These are phyloP conservation scores for Phlebopus sp. DNA, from an alignment of 1,284 basidiomycete genomes.

Conservation along the genomic window DNA sequence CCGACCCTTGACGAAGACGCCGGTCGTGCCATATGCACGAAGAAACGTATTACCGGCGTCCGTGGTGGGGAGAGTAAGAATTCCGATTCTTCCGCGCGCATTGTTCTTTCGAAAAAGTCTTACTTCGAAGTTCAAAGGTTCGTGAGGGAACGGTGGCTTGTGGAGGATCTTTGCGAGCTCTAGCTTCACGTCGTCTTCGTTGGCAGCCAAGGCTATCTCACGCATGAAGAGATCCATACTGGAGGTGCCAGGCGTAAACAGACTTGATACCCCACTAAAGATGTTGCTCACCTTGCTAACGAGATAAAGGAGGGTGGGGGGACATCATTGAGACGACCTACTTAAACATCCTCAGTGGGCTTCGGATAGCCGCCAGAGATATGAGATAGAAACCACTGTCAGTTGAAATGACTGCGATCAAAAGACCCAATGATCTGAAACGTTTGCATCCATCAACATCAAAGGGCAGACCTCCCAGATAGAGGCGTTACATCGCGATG, in stretches of 20 bases:
- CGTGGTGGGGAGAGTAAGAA: slow-evolving; percentile 32
- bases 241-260: not conserved
- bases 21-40: slow-evolving; percentile 22
- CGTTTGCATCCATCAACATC: slow-evolving; percentile 1
- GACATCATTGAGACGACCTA: too few species aligned
- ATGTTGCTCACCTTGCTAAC: slow-evolving; percentile 19
- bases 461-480: not conserved
- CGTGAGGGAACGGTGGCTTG: slow-evolving; percentile 31
- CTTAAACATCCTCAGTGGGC: not conserved
- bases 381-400: not conserved
- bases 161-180: slow-evolving; percentile 36
- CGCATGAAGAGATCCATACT: slow-evolving; percentile 38
- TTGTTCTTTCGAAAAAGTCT: slow-evolving; percentile 26
- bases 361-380: not conserved
- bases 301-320: slow-evolving; percentile 7
- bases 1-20: slow-evolving; percentile 27
- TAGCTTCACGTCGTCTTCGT: slow-evolving; percentile 33
- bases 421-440: not conserved
- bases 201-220: slow-evolving; percentile 24
- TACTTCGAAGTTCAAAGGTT: slow-evolving; percentile 34
- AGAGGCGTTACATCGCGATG: slow-evolving; percentile 2
- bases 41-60: slow-evolving; percentile 29
- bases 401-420: slow-evolving; percentile 1
- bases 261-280: not conserved
- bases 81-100: slow-evolving; percentile 25